phyloP scores from a whole-genome alignment of 1,139 yeast genomes.

The Saccharomyces uvarum region DNA sequence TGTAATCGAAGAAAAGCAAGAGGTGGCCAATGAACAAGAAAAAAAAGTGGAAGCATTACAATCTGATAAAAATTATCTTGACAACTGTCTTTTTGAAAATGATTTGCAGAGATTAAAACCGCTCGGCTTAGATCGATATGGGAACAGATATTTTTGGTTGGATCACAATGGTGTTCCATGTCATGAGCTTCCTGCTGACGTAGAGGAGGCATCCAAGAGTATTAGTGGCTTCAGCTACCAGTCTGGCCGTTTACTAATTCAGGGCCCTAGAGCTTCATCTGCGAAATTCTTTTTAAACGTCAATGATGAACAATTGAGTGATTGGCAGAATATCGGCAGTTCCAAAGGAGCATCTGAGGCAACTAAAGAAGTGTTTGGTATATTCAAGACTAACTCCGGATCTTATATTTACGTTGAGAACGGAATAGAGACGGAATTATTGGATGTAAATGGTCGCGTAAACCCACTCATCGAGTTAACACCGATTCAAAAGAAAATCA shows the following conservation, averaged over 20 bases:
- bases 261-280: constrained; percentile 78
- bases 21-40: constrained; percentile 12
- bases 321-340: constrained; percentile 31
- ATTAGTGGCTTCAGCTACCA: constrained; percentile 30
- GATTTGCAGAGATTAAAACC: constrained; percentile 74
- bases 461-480: constrained; percentile 31
- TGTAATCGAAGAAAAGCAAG: constrained; percentile 37
- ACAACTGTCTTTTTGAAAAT: constrained; percentile 50
- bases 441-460: constrained; percentile 40
- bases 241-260: constrained; percentile 89
- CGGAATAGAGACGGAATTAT: constrained; percentile 20
- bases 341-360: constrained; percentile 23
- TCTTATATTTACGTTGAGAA: constrained; percentile 22
- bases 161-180: constrained; percentile 73
- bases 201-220: constrained; percentile 40
- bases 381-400: constrained; percentile 16
- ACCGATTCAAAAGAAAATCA: constrained; percentile 52
- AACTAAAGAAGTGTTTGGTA: constrained; percentile 22
- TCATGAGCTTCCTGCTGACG: constrained; percentile 67
- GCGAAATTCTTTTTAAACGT: constrained; percentile 38
- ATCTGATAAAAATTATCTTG: constrained; percentile 44
- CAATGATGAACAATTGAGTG: constrained; percentile 31
- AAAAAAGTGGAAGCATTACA: constrained; percentile 39
- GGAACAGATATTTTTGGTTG: constrained; percentile 92
- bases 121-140: constrained; percentile 77